These are phyloP conservation scores for Pseudogymnoascus sp. DNA, from an alignment of 2,329 filamentous ascomycete species.

Conservation along the genomic window DNA sequence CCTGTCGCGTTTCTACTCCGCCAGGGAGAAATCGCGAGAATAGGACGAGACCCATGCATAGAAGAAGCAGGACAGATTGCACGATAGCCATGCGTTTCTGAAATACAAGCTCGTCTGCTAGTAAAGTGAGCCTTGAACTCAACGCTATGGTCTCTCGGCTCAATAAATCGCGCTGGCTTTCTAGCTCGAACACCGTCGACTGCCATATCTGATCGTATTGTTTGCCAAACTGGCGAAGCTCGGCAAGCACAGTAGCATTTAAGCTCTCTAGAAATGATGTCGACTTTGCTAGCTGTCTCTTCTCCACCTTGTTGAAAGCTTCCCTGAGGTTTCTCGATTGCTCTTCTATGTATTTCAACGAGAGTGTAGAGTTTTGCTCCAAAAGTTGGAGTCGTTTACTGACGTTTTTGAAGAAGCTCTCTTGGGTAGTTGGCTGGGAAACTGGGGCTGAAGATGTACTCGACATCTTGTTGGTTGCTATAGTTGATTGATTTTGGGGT, in stretches of 20 bases:
- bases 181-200: constrained; percentile 84
- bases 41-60: constrained; percentile 81
- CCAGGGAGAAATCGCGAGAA: constrained; percentile 55
- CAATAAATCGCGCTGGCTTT: constrained; percentile 79
- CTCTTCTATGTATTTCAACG: constrained; percentile 92
- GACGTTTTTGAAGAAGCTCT: constrained; percentile 95
- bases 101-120: constrained; percentile 87
- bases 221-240: constrained; percentile 68
- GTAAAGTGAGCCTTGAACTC: constrained; percentile 69
- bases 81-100: constrained; percentile 90
- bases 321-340: constrained; percentile 87
- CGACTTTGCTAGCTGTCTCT: constrained; percentile 78
- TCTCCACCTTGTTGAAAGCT: constrained; percentile 79
- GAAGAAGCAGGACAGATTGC: constrained; percentile 78
- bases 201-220: constrained; percentile 98
- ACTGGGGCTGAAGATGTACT: constrained; percentile 39
- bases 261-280: constrained; percentile 73
- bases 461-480: constrained; percentile 19
- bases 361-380: constrained; percentile 87
- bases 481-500: not conserved
- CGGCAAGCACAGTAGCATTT: constrained; percentile 80
- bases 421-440: constrained; percentile 78
- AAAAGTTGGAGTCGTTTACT: constrained; percentile 87
- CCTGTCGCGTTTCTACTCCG: constrained; percentile 14
- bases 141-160: constrained; percentile 79